Conservation (phyloP, 352 stramenopile species). For the Globisporangium nodosum region DNA sequence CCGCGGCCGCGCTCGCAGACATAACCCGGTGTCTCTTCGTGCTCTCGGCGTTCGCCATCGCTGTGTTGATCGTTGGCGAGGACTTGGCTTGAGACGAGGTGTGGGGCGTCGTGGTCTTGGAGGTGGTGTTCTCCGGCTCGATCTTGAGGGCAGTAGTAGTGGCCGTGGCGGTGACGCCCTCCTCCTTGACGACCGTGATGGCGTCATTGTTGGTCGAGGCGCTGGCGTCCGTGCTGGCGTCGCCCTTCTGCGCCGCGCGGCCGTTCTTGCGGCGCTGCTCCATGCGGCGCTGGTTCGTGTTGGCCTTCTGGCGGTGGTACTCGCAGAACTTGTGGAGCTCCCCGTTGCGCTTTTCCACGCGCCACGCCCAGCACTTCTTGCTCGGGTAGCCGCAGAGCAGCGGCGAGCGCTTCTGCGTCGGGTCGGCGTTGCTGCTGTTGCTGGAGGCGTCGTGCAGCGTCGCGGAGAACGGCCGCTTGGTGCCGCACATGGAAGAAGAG, state of each 20-base stretch:
- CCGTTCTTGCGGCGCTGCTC: conserved; percentile 73
- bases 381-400: conserved; percentile 68
- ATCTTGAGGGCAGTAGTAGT: not conserved
- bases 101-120: too few species aligned
- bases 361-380: conserved; percentile 82
- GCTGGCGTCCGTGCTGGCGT: conserved; percentile 4
- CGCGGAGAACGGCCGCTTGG: conserved; percentile 12
- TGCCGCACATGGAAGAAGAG: conserved; percentile 6
- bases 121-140: not conserved
- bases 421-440: conserved; percentile 4
- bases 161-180: not conserved
- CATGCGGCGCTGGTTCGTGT: conserved; percentile 82
- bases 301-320: conserved; percentile 81
- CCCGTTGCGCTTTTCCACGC: conserved; percentile 76
- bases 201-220: conserved; percentile 1
- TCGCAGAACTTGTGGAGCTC: conserved; percentile 85
- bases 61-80: conserved; percentile 13
- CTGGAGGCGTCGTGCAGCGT: conserved; percentile 3
- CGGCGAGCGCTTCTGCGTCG: conserved; percentile 41
- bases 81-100: not conserved
- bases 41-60: conserved; percentile 12
- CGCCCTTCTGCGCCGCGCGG: conserved; percentile 13
- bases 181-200: conserved; percentile 5
- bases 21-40: conserved; percentile 14
- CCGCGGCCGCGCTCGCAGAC: not conserved